Base-by-base conservation (phyloP, 345 rosid species). In the Eucalyptus pauciflora region DNA sequence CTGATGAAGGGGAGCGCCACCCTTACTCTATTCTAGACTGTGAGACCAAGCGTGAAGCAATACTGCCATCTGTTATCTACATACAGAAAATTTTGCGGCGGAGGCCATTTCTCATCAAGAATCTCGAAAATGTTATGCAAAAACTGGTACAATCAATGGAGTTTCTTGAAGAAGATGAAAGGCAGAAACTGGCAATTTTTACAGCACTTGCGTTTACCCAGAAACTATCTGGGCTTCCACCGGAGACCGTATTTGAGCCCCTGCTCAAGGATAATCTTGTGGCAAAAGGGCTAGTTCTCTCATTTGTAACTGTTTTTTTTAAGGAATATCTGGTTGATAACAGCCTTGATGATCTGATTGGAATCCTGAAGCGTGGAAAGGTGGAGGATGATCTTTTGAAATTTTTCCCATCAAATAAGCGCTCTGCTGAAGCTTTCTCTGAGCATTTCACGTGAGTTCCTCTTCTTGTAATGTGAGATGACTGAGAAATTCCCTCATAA, bases 1-100 rank as follows among this genome's bases (percentile, higher is more conserved):
- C 99, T 91, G 99, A 98, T 93, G 99, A 98, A 94, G 99, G 99
- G 90, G 99, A 96, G 93, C 97, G 98, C 87, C 99, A 98, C 89
- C 89, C 96, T 88, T 96, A 96, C 95, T 96, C 99, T 91, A 92
- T 98, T 81, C 91, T 98, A 83, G 99, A 96, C 89, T 94, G 98
- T 89, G 98, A 97, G 93, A 96, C 99, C 86, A 93, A 79, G 89
- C 97, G 98, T 80, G 99, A 97, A 92, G 91, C 88, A 56, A 95
- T 96, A 89, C 91, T 96, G 89, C 98, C 98, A 85, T 98, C 93
- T 92, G 99, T 98, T 64, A 95, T 97, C 83, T 97, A 98, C 90
- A 93, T 95, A 85, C 99, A 98, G 93, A 96, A 97, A 91, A 97
- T 96, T 89, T 88, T 98, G 92, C 94, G 99, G 85, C 93, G 99